A percentile compares a stretch with the other conserved stretches of the same genome.
Evolutionary conservation across 106 monocot genomes (phyloP).

Genomic region (Iris macrosiphon): DNA sequence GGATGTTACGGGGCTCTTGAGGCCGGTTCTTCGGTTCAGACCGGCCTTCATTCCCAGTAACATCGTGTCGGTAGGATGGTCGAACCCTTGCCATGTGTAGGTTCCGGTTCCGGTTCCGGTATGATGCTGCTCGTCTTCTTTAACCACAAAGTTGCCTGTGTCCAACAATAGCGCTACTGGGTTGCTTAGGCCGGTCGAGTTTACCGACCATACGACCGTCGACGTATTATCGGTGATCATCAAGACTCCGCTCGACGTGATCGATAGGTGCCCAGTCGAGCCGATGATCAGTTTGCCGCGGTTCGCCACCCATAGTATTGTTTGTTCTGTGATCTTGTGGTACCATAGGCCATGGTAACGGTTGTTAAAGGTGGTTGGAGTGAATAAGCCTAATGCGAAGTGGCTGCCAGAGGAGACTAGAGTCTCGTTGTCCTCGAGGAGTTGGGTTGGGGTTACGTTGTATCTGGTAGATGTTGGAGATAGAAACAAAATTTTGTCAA

Average conservation of each 20-base stretch:
- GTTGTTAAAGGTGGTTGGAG: constrained; percentile 11
- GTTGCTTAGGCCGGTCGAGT: neutral
- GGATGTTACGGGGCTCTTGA: neutral
- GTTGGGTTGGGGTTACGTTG: constrained; percentile 8
- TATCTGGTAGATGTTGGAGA: constrained; percentile 3
- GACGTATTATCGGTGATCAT: neutral
- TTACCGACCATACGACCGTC: neutral
- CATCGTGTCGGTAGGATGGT: constrained; percentile 6
- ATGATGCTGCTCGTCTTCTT: too few species aligned
- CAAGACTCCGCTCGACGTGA: neutral
- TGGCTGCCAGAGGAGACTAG: constrained; percentile 23
- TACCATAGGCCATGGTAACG: constrained; percentile 55
- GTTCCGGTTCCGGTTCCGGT: neutral
- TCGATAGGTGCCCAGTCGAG: constrained; percentile 2
- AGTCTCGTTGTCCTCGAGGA: constrained; percentile 23
- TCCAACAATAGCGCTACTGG: constrained; percentile 3
- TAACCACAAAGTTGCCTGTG: constrained; percentile 3
- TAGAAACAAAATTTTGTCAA: too few species aligned
- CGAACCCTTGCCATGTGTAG: constrained; percentile 5
- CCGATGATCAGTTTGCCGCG: constrained; percentile 17
- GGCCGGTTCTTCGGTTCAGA: neutral
- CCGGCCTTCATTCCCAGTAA: constrained; percentile 4
- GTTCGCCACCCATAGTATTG: constrained; percentile 38
- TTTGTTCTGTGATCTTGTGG: constrained; percentile 1
- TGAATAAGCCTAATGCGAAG: constrained; percentile 61